Conservation (phyloP, 768 basidiomycete species). For the Termitomyces sp. region DNA sequence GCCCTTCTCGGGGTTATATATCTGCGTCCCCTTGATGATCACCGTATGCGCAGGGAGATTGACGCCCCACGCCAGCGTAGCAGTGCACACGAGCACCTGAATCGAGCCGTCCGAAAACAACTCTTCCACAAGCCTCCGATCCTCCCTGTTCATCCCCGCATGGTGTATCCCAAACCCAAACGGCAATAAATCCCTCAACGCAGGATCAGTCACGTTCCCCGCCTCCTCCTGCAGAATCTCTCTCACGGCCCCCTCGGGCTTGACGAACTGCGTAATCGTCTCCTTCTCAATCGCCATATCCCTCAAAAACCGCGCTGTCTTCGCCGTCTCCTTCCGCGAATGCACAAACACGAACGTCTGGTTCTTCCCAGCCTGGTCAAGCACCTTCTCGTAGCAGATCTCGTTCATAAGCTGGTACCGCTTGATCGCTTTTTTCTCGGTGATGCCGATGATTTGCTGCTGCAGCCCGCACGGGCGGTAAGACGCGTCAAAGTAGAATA, state of each 20-base stretch:
- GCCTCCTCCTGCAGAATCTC: slow-evolving; percentile 88
- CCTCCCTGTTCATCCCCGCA: slow-evolving; percentile 91
- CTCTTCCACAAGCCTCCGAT: slow-evolving; percentile 89
- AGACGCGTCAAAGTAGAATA: slow-evolving; percentile 96
- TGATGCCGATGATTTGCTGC: slow-evolving; percentile 95
- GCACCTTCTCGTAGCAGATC: slow-evolving; percentile 97
- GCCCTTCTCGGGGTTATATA: slow-evolving; percentile 98
- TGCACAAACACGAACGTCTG: slow-evolving; percentile 97
- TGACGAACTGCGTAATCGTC: slow-evolving; percentile 94
- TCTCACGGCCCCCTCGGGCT: slow-evolving; percentile 85
- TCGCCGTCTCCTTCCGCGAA: slow-evolving; percentile 96
- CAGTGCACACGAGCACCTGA: slow-evolving; percentile 94
- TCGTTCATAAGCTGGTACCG: slow-evolving; percentile 98
- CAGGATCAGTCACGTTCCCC: slow-evolving; percentile 73
- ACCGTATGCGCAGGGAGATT: slow-evolving; percentile 97
- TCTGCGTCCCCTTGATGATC: slow-evolving; percentile 99
- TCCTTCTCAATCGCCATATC: slow-evolving; percentile 97
- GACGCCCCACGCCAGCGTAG: slow-evolving; percentile 99
- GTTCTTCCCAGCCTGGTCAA: slow-evolving; percentile 85
- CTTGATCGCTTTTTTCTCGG: slow-evolving; percentile 99
- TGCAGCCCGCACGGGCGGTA: slow-evolving; percentile 93
- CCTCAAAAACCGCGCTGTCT: slow-evolving; percentile 91
- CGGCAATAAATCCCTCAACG: slow-evolving; percentile 84
- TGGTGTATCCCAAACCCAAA: slow-evolving; percentile 99
- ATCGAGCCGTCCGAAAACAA: slow-evolving; percentile 89